These are phyloP conservation scores for Cyberlindnera sargentensis DNA, from an alignment of 805 yeast species.

Conservation along the genomic window DNA sequence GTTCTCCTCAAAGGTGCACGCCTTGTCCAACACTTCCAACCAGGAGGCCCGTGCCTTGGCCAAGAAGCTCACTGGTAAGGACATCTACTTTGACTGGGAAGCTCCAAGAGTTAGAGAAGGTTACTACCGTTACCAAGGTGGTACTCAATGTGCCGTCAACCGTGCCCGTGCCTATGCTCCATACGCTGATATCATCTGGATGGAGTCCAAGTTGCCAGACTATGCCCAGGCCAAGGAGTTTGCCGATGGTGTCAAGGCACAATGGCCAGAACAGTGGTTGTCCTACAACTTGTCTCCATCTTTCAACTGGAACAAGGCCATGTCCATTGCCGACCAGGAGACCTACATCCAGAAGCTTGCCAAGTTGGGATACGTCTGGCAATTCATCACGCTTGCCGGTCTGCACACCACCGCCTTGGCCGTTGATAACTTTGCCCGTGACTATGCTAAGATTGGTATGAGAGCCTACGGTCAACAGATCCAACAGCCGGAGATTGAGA, in stretches of 20 bases:
- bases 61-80: slow-evolving; percentile 67
- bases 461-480: slow-evolving; percentile 87
- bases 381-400: slow-evolving; percentile 95
- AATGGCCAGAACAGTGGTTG: slow-evolving; percentile 87
- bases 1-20: slow-evolving; percentile 65
- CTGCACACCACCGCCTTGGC: slow-evolving; percentile 94
- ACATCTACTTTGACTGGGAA: slow-evolving; percentile 90
- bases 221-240: slow-evolving; percentile 90
- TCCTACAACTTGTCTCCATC: slow-evolving; percentile 96
- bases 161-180: slow-evolving; percentile 95
- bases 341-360: slow-evolving; percentile 85
- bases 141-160: slow-evolving; percentile 95
- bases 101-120: slow-evolving; percentile 94
- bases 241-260: slow-evolving; percentile 80
- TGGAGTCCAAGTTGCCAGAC: slow-evolving; percentile 96
- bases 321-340: slow-evolving; percentile 80
- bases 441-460: slow-evolving; percentile 82
- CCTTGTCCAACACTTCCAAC: slow-evolving; percentile 69
- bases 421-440: slow-evolving; percentile 74
- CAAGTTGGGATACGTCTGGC: slow-evolving; percentile 92
- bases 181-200: slow-evolving; percentile 93
- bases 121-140: slow-evolving; percentile 92
- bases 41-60: slow-evolving; percentile 77
- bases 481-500: slow-evolving; percentile 82
- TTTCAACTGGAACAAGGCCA: slow-evolving; percentile 95